Conservation (phyloP, 805 yeast species). For the Saccharomycopsis capsularis region DNA sequence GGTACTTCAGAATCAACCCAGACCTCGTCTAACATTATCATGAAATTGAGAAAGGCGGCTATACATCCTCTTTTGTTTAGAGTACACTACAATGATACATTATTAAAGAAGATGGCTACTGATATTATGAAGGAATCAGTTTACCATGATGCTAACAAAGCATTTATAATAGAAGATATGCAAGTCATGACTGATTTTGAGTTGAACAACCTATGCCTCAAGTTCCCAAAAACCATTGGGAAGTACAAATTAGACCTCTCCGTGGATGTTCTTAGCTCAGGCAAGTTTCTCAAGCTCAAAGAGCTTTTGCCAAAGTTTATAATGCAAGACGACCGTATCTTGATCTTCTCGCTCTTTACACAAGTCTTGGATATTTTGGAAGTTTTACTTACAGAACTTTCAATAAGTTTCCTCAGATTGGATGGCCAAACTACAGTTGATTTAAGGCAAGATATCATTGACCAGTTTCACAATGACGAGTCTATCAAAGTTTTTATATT, state of each 20-base stretch:
- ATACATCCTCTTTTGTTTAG: conserved; percentile 87
- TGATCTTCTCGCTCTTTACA: conserved; percentile 87
- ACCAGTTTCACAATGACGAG: conserved; percentile 75
- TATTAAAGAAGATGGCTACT: conserved; percentile 59
- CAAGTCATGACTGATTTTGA: conserved; percentile 90
- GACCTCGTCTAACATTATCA: conserved; percentile 60
- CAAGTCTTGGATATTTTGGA: conserved; percentile 88
- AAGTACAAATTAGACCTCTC: conserved; percentile 46
- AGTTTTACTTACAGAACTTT: conserved; percentile 53
- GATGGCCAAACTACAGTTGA: conserved; percentile 96
- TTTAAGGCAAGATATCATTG: conserved; percentile 85
- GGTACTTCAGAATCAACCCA: conserved; percentile 17
- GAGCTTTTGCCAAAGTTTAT: conserved; percentile 54
- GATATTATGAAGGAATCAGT: conserved; percentile 76
- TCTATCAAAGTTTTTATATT: conserved; percentile 79
- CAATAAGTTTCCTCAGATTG: conserved; percentile 68
- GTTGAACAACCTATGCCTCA: conserved; percentile 63
- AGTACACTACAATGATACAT: conserved; percentile 47
- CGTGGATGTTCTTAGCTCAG: conserved; percentile 57
- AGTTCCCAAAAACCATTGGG: conserved; percentile 61
- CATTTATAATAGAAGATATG: conserved; percentile 89
- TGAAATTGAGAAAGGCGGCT: conserved; percentile 88
- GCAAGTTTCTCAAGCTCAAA: conserved; percentile 58
- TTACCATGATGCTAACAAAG: conserved; percentile 69
- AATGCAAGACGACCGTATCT: conserved; percentile 52